Conservation (phyloP, 768 basidiomycete species). For the Suillus fuscotomentosus region DNA sequence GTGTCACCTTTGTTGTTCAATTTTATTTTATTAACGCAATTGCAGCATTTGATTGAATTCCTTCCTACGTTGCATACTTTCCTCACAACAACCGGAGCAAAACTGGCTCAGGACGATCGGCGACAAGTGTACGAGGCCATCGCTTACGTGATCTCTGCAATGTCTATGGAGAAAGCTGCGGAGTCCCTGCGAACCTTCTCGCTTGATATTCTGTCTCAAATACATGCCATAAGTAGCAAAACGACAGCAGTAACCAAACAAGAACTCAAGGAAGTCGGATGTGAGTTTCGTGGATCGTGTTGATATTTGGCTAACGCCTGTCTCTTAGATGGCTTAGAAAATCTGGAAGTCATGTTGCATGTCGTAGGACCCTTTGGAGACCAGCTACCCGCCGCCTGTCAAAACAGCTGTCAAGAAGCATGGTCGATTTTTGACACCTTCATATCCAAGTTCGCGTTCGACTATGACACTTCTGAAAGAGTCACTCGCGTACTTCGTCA, state of each 20-base stretch:
- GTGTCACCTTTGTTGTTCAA: not conserved
- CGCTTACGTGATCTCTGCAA: conserved; percentile 90
- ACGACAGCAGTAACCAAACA: conserved; percentile 59
- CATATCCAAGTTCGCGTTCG: conserved; percentile 72
- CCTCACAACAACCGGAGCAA: conserved; percentile 73
- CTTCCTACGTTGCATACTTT: conserved; percentile 90
- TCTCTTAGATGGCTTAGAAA: conserved; percentile 77
- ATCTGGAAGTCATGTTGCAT: conserved; percentile 87
- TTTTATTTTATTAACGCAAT: conserved; percentile 9
- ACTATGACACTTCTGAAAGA: conserved; percentile 78
- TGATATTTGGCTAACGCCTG: conserved; percentile 10
- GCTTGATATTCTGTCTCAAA: conserved; percentile 74
- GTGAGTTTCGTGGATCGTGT: conserved; percentile 42
- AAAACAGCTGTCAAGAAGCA: conserved; percentile 72
- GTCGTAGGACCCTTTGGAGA: conserved; percentile 83
- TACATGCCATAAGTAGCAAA: conserved; percentile 64
- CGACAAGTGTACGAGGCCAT: conserved; percentile 95
- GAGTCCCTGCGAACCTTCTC: conserved; percentile 85
- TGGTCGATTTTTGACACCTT: conserved; percentile 85
- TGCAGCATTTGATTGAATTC: conserved; percentile 86
- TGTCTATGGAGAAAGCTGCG: conserved; percentile 88
- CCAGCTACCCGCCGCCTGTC: conserved; percentile 77
- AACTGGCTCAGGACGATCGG: conserved; percentile 82
- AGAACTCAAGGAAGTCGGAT: conserved; percentile 63
- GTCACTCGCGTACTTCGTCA: conserved; percentile 82